phyloP scores from a whole-genome alignment of 1,284 basidiomycete species.

The Anthracocystis panici-leucophaei region DNA sequence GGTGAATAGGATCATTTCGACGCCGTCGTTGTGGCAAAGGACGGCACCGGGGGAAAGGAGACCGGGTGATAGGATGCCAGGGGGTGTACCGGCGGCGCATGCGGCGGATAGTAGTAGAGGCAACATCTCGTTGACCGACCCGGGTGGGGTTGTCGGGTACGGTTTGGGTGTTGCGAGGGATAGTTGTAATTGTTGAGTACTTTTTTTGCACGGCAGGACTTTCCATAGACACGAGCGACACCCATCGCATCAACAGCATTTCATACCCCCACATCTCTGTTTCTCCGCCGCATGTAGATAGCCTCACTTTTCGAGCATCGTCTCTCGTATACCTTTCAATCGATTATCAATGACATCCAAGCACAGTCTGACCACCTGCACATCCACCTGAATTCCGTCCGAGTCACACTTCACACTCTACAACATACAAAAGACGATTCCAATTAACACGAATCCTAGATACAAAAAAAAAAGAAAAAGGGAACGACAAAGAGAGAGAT shows the following conservation, averaged over 20 bases:
- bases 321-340: too few species aligned
- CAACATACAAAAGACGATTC: not conserved
- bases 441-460: slow-evolving; percentile 3
- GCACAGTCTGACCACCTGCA: too few species aligned
- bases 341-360: too few species aligned
- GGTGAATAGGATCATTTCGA: slow-evolving; percentile 65
- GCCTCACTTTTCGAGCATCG: too few species aligned
- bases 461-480: slow-evolving; percentile 14
- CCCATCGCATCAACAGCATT: not conserved
- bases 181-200: slow-evolving; percentile 55
- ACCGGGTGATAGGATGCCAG: slow-evolving; percentile 68
- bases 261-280: not conserved
- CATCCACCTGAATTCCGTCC: too few species aligned
- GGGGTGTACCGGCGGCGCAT: slow-evolving; percentile 61
- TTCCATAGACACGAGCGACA: not conserved
- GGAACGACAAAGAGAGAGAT: not conserved
- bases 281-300: too few species aligned
- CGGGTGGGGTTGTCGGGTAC: slow-evolving; percentile 42
- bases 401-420: not conserved
- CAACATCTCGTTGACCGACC: slow-evolving; percentile 53
- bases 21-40: slow-evolving; percentile 62
- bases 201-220: not conserved
- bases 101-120: slow-evolving; percentile 57
- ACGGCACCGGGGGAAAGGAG: slow-evolving; percentile 57
- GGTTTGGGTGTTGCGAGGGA: slow-evolving; percentile 52